Base-by-base conservation (phyloP, 257 asterid species). In the Gardenia jasminoides region DNA sequence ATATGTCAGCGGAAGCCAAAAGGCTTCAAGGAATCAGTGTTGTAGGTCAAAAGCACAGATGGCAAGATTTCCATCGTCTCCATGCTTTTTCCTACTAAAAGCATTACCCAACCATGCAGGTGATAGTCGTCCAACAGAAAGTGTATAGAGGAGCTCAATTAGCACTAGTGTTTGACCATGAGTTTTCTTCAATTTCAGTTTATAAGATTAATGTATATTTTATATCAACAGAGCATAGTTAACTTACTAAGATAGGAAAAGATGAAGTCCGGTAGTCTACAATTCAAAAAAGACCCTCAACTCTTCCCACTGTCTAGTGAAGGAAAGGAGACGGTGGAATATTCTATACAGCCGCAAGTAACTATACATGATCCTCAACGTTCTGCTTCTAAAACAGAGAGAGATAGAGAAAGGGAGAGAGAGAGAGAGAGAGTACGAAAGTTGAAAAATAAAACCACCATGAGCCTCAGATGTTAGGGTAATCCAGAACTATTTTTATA, bases 91-190 rank as follows among this genome's bases (percentile, higher is more conserved):
- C 46, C 30, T 10, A 67, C 58, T 10, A n/a, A 15, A 24, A 50
- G 58, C 16, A 47, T 74, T 33, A 9, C 36, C 43, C 15, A 62
- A 65, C 79, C 39, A 72, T 19, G 54, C 24, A 54, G 73, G 52
- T 13, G 43, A 15, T 36, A 39, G 39, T 16, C 41, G 43, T 67
- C 28, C 64, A 36, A 76, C 30, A 26, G 31, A 64, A 17, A 24
- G 61, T 33, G 33, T n/a, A 62, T 41, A n/a, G n/a, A 64, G 15
- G 41, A 36, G 72, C 70, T 56, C 67, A 79, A 70, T 24, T 41
- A 8, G 22, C 19, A 20, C 20, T 48, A 43, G 33, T 24, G 17
- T 12, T 24, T 3, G 20, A 69, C 44, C 28, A 59, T n/a, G n/a
- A 59, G 2, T n/a, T 59, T 59, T 59, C 66, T 30, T 59, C n/a